Evolutionary conservation across 305 asterid genomes (phyloP).

Genomic region (Fraxinus velutina): DNA sequence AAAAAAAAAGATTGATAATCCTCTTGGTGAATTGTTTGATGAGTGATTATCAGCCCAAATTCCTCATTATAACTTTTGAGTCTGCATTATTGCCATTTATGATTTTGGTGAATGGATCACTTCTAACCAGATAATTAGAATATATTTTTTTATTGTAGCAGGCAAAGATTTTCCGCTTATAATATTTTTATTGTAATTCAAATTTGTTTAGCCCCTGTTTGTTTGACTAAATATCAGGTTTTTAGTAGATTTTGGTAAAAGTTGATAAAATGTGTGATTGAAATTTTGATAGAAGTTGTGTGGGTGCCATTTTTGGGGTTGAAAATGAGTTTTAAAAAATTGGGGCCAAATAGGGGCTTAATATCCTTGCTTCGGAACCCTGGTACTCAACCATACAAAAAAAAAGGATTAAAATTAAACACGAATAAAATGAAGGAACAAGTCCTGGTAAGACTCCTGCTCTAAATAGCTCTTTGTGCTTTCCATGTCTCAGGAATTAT

Average conservation of each 20-base stretch:
- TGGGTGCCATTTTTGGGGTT: too few relatives aligned
- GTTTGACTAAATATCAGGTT: background rate
- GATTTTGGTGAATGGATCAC: background rate
- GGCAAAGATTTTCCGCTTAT: background rate
- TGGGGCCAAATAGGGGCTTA: background rate
- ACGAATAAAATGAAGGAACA: background rate
- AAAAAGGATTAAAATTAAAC: background rate
- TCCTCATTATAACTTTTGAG: background rate
- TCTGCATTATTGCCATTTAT: background rate
- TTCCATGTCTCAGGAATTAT: background rate
- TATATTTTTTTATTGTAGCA: background rate
- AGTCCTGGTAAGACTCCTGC: background rate
- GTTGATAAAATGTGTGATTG: background rate
- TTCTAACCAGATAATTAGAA: background rate
- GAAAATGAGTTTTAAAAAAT: background rate
- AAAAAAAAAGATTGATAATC: background rate
- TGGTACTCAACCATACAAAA: background rate
- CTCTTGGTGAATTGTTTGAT: background rate
- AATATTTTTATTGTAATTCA: background rate
- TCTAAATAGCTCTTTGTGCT: background rate
- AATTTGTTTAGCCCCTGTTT: background rate
- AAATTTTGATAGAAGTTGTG: background rate
- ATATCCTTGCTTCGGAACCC: background rate
- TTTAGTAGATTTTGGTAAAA: background rate
- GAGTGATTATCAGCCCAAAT: background rate